Conservation (phyloP, 768 basidiomycete genomes). For the Lentinula boryana region DNA sequence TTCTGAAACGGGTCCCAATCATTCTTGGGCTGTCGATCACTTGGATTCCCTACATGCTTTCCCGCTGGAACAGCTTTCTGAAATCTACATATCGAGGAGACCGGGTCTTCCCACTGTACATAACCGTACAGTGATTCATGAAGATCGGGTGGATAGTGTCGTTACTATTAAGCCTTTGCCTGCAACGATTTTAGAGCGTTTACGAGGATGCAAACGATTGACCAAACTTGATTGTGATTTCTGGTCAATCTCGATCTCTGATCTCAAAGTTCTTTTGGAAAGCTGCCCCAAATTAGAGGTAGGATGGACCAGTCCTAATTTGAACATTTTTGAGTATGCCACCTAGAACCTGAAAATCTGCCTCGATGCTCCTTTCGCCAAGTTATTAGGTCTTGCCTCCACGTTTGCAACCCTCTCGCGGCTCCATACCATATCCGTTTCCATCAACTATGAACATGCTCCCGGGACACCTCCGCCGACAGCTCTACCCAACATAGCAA, state of each 20-base stretch:
- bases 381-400: constrained; percentile 25
- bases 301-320: constrained; percentile 1
- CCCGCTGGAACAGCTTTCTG: constrained; percentile 18
- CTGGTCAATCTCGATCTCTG: constrained; percentile 27
- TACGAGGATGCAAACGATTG: constrained; percentile 19
- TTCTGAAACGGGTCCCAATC: constrained; percentile 26
- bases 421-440: constrained; percentile 23
- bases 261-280: constrained; percentile 27
- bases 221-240: constrained; percentile 30
- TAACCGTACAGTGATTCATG: constrained; percentile 14
- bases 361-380: constrained; percentile 29
- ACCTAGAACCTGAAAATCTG: constrained; percentile 22
- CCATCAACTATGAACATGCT: constrained; percentile 22
- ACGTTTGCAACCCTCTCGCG: constrained; percentile 22
- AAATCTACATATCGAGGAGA: constrained; percentile 21
- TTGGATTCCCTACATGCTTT: constrained; percentile 24
- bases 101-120: constrained; percentile 15
- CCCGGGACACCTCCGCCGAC: constrained; percentile 24
- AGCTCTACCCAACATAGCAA: background rate
- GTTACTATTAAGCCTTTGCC: constrained; percentile 24
- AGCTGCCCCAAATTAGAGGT: constrained; percentile 26
- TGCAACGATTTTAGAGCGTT: constrained; percentile 19
- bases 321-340: constrained; percentile 5
- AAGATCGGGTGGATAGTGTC: constrained; percentile 19
- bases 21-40: constrained; percentile 35